phyloP scores from a whole-genome alignment of 805 yeast species.

The Zygosaccharomyces siamensis region DNA sequence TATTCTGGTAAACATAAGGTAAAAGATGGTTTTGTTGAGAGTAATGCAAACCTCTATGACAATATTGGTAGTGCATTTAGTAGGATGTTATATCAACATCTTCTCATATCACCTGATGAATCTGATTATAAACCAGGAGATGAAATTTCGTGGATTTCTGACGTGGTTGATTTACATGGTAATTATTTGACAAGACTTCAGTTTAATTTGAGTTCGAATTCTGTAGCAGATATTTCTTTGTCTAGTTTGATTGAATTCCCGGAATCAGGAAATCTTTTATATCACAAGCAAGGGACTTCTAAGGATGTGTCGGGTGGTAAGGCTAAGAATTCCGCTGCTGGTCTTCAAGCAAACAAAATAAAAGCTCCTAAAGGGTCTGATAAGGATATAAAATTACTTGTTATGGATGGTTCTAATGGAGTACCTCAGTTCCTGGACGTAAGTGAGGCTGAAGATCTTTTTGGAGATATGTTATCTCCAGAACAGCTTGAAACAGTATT shows the following conservation, averaged over 20 bases:
- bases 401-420: conserved; percentile 8
- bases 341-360: background rate
- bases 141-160: conserved; percentile 32
- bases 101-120: conserved; percentile 19
- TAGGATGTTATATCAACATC: conserved; percentile 18
- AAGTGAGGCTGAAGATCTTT: conserved; percentile 16
- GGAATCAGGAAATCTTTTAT: conserved; percentile 12
- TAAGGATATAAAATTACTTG: conserved; percentile 2
- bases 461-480: conserved; percentile 12
- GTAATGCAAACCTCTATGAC: conserved; percentile 6
- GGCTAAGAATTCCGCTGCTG: background rate
- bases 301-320: background rate
- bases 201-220: conserved; percentile 11
- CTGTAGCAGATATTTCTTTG: conserved; percentile 8
- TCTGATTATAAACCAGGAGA: conserved; percentile 23
- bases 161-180: conserved; percentile 28
- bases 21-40: background rate
- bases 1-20: conserved; percentile 9
- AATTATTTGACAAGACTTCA: conserved; percentile 19
- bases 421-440: conserved; percentile 19
- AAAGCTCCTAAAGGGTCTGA: background rate
- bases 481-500: conserved; percentile 6
- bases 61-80: conserved; percentile 23
- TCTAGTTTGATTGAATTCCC: conserved; percentile 7
- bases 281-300: conserved; percentile 5